Evolutionary conservation across 768 basidiomycete genomes (phyloP).

Genomic region (Rubroboletus pulcherrimus): DNA sequence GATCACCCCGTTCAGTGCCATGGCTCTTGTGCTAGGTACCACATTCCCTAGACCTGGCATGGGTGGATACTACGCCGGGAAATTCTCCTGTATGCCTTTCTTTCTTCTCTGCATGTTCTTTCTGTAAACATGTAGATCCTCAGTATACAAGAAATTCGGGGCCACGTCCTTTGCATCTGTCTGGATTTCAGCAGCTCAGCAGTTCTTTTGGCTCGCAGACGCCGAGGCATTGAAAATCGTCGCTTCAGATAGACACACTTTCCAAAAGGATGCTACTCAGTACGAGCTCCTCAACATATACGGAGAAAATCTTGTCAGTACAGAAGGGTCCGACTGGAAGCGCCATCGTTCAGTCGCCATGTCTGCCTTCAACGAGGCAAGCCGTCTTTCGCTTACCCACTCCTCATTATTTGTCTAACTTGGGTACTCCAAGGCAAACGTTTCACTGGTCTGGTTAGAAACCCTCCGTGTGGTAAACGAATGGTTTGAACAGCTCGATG

Average conservation of each 20-base stretch:
- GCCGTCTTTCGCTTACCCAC: not conserved
- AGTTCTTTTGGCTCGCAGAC: constrained; percentile 42
- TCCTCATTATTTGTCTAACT: not conserved
- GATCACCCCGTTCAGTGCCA: constrained; percentile 33
- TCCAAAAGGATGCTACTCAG: constrained; percentile 38
- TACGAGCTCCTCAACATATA: constrained; percentile 44
- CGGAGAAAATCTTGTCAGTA: constrained; percentile 42
- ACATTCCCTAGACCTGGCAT: constrained; percentile 35
- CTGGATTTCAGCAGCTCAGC: constrained; percentile 28
- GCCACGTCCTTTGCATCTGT: constrained; percentile 39
- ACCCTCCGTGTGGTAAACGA: constrained; percentile 37
- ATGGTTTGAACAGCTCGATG: constrained; percentile 40
- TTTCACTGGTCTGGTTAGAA: constrained; percentile 48
- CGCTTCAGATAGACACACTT: constrained; percentile 31
- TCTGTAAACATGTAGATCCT: not conserved
- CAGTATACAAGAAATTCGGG: constrained; percentile 39
- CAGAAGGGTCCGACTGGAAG: constrained; percentile 45
- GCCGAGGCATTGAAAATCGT: constrained; percentile 39
- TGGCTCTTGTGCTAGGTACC: constrained; percentile 25
- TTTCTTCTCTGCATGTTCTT: no score
- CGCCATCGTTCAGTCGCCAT: constrained; percentile 43
- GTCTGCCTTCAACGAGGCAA: constrained; percentile 49
- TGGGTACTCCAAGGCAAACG: constrained; percentile 34
- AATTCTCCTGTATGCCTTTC: constrained; percentile 34
- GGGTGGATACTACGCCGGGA: constrained; percentile 32